Evolutionary conservation across 768 basidiomycete species (phyloP).

Genomic region (Termitomyces sp.): DNA sequence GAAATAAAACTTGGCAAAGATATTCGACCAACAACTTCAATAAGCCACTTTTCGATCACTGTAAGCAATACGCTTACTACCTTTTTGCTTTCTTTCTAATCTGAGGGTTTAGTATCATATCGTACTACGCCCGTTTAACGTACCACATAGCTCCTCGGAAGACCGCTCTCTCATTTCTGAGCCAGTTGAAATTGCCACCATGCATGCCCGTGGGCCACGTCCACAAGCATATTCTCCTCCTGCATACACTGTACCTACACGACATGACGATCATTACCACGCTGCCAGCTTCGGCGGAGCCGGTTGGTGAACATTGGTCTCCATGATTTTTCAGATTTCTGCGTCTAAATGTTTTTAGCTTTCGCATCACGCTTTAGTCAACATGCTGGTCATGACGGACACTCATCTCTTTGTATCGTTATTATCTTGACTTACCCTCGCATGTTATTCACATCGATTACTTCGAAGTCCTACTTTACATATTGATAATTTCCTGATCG

Average conservation of each 20-base stretch:
- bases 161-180: conserved; percentile 36
- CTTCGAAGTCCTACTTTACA: conserved; percentile 2
- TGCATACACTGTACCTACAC: conserved; percentile 33
- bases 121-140: conserved; percentile 40
- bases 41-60: conserved; percentile 48
- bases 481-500: conserved; percentile 9
- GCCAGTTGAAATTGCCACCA: conserved; percentile 49
- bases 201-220: conserved; percentile 45
- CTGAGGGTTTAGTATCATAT: conserved; percentile 35
- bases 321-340: not conserved
- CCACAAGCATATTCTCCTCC: conserved; percentile 47
- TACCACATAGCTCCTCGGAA: conserved; percentile 32
- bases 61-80: conserved; percentile 24
- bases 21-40: conserved; percentile 42
- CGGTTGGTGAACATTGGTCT: not conserved
- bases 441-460: conserved; percentile 3
- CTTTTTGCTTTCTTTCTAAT: not conserved
- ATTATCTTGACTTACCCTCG: conserved; percentile 5
- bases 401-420: conserved; percentile 10
- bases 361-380: conserved; percentile 4
- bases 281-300: conserved; percentile 13
- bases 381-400: conserved; percentile 16
- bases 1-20: conserved; percentile 50
- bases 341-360: not conserved
- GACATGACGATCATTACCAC: conserved; percentile 25